Percentiles rank a stretch among this genome's conserved stretches.
phyloP scores from a whole-genome alignment of 768 basidiomycete genomes.

The Tephrocybe rancida region DNA sequence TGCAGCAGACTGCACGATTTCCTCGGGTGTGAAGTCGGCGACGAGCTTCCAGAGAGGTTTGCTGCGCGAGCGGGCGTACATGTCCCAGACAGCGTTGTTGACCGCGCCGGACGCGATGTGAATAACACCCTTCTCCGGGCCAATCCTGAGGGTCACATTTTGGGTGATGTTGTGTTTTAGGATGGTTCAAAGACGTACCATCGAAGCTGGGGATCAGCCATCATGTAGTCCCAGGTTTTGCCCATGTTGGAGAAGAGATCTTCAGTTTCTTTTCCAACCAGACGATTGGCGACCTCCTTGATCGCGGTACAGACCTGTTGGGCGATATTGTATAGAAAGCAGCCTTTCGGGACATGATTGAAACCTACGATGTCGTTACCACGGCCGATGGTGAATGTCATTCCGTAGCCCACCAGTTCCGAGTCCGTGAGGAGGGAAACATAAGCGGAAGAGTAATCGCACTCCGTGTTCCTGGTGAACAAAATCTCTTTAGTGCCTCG shows the following conservation, averaged over 20 bases:
- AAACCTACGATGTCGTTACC: conserved; percentile 88
- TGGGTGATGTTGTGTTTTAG: not conserved
- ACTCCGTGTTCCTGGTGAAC: conserved; percentile 82
- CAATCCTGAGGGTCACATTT: conserved; percentile 58
- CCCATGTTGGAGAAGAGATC: conserved; percentile 90
- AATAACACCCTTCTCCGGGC: conserved; percentile 95
- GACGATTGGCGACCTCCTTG: conserved; percentile 73
- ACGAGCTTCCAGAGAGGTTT: conserved; percentile 96
- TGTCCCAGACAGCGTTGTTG: conserved; percentile 93
- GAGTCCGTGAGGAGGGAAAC: conserved; percentile 76
- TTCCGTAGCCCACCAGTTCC: conserved; percentile 83
- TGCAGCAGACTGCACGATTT: conserved; percentile 72
- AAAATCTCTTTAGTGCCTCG: not conserved
- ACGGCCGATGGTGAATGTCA: conserved; percentile 94
- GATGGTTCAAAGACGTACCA: conserved; percentile 54
- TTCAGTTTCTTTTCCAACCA: conserved; percentile 82
- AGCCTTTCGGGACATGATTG: not conserved
- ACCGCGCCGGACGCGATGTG: conserved; percentile 89
- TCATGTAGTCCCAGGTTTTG: conserved; percentile 83
- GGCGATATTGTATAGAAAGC: not conserved
- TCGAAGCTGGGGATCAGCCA: conserved; percentile 87
- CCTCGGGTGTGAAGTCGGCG: conserved; percentile 88
- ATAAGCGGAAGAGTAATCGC: conserved; percentile 96
- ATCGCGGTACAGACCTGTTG: conserved; percentile 81
- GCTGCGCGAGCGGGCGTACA: conserved; percentile 76